These are phyloP conservation scores for Quercus alba DNA, from an alignment of 306 rosid genomes.

Conservation along the genomic window DNA sequence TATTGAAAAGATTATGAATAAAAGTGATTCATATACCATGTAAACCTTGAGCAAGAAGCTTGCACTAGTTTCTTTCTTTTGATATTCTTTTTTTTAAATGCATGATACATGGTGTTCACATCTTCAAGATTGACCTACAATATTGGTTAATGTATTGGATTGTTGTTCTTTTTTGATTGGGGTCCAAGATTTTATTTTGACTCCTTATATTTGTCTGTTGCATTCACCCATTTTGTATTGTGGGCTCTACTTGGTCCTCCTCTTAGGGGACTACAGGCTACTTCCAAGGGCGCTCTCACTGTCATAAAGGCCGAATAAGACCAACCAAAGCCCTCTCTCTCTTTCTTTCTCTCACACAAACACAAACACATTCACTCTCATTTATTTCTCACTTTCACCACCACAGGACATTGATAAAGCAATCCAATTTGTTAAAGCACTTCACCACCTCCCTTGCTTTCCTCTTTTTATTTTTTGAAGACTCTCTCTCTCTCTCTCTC, in stretches of 20 bases:
- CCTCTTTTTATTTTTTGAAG: conserved; percentile 31
- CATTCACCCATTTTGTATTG: not conserved
- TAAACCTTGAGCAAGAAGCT: not conserved
- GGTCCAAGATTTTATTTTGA: not conserved
- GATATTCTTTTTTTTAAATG: not conserved
- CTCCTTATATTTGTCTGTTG: not conserved
- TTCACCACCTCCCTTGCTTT: conserved; percentile 32
- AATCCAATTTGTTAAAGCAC: conserved; percentile 31
- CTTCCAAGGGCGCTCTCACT: not conserved
- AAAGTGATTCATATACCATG: not conserved
- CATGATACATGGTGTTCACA: too few relatives aligned
- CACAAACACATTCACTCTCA: too few relatives aligned
- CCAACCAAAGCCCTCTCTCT: not conserved
- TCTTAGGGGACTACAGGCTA: conserved; percentile 14
- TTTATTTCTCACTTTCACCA: conserved; percentile 15
- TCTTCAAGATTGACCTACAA: too few relatives aligned
- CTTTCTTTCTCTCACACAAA: not conserved
- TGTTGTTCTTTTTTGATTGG: not conserved
- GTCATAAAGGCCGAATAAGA: conserved; percentile 15
- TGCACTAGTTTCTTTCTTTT: not conserved
- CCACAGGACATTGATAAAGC: conserved; percentile 28
- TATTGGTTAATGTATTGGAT: not conserved
- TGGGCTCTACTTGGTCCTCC: conserved; percentile 36
- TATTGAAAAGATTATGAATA: too few relatives aligned
- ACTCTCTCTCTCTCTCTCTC: conserved; percentile 8